A percentile compares a stretch with the other conserved stretches of the same genome.
These are phyloP conservation scores for Pythium aquatile DNA, from an alignment of 352 stramenopile species.

Conservation along the genomic window DNA sequence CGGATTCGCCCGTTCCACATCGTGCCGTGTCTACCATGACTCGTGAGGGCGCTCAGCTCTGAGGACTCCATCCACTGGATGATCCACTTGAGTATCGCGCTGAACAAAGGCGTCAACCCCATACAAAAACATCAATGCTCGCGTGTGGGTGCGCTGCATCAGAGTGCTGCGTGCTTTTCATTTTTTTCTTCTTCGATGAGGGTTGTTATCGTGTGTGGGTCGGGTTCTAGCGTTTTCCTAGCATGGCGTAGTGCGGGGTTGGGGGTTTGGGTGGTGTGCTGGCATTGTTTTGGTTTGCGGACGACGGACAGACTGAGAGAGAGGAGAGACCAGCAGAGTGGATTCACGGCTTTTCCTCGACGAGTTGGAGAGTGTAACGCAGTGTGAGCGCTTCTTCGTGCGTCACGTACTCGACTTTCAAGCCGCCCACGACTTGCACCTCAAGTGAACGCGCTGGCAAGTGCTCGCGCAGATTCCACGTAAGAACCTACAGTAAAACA, in stretches of 20 bases:
- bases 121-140: too few species aligned
- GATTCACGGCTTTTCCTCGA: slow-evolving; percentile 20
- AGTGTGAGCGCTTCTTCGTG: slow-evolving; percentile 29
- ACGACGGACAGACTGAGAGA: neutral
- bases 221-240: slow-evolving; percentile 2
- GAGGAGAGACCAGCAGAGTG: neutral
- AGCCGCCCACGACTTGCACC: slow-evolving; percentile 19
- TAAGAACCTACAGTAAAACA: slow-evolving; percentile 14
- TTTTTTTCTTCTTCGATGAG: neutral
- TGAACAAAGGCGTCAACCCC: too few species aligned
- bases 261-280: neutral
- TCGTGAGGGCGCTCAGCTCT: too few species aligned
- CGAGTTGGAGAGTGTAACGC: slow-evolving; percentile 28
- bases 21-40: too few species aligned
- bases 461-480: slow-evolving; percentile 24
- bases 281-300: neutral
- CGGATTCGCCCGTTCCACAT: too few species aligned
- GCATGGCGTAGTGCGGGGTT: neutral
- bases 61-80: too few species aligned
- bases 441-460: slow-evolving; percentile 19
- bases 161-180: neutral
- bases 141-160: neutral
- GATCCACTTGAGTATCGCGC: too few species aligned
- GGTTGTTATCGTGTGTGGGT: neutral
- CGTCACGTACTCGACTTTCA: slow-evolving; percentile 28